Base-by-base conservation (phyloP, 768 basidiomycete genomes). In the Clitopilus hobsonii region DNA sequence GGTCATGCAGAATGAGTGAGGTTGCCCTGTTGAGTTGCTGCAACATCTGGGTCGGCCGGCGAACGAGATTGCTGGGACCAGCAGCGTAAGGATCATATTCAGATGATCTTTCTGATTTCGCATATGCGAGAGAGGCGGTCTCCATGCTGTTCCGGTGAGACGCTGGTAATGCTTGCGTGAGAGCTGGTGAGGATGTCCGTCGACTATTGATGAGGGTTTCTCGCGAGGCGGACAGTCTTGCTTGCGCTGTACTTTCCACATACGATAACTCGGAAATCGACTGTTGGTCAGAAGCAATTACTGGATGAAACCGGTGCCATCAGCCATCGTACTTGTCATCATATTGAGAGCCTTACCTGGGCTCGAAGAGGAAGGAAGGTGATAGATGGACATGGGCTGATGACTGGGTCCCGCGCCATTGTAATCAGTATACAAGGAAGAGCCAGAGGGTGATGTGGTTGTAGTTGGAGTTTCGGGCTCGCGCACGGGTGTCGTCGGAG, bases 211-310 rank as follows among this genome's bases (percentile, higher is more conserved):
- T 45, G 22, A 45, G 24, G 8, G 51, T 23, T 13, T 52, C 52
- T 2, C 41, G 18, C 27, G 29, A 14, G 30, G 54, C 60, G 32
- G 13, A 25, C 18, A 38, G 5, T 36, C 27, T 38, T 10, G 7
- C 22, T 7, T 54, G 57, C 1, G 30, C 48, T 5, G 38, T 14
- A 53, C 53, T 58, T 1, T 56, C 54, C 3, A 56, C 56, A 22
- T 62, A 62, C 1, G 61, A 62, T 16, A 62, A 54, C 23, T 62
- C 58, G 23, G 61, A 62, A 1, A 52, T 56, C 0, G 61, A 62
- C 52, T 49, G 56, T n/a, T 51, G 53, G 26, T 23, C 22, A 23
- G 49, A 20, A 45, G 41, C 18, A 45, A 23, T 45, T 20, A 45
- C 41, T 45, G 41, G 10, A 16, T 45, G 41, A 16, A 16, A 20